These are phyloP conservation scores for Cardiospermum halicacabum DNA, from an alignment of 345 rosid species.

Conservation along the genomic window DNA sequence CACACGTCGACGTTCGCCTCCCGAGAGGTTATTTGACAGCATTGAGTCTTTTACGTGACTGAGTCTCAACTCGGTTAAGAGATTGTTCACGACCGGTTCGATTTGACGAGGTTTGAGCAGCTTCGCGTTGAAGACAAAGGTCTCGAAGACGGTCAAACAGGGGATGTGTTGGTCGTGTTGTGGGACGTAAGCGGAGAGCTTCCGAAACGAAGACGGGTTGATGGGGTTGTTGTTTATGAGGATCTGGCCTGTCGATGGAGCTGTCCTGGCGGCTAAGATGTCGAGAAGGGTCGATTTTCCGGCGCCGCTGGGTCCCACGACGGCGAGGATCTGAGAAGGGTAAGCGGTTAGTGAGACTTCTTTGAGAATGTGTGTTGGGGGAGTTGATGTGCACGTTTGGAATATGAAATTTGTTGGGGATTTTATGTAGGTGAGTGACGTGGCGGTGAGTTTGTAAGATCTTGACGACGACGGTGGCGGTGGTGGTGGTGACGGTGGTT, in stretches of 20 bases:
- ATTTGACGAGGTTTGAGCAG: conserved; percentile 44
- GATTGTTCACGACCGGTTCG: conserved; percentile 37
- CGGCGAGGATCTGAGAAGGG: conserved; percentile 83
- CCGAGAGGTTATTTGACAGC: conserved; percentile 57
- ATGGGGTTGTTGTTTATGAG: conserved; percentile 66
- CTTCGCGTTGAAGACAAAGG: conserved; percentile 65
- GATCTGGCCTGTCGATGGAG: conserved; percentile 68
- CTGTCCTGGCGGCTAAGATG: conserved; percentile 74
- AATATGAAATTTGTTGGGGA: conserved; percentile 33
- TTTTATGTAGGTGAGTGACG: conserved; percentile 62
- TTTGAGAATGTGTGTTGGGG: conserved; percentile 55
- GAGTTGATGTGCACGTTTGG: conserved; percentile 34
- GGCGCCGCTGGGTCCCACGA: conserved; percentile 96
- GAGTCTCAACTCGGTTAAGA: conserved; percentile 58
- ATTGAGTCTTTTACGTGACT: conserved; percentile 49
- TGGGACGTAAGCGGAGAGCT: conserved; percentile 83
- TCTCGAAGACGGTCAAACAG: conserved; percentile 70
- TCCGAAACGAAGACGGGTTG: conserved; percentile 75
- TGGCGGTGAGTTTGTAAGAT: conserved; percentile 57
- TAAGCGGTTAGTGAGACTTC: conserved; percentile 68
- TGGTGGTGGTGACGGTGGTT: conserved; percentile 15
- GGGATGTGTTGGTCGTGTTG: conserved; percentile 80
- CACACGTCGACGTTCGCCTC: conserved; percentile 82
- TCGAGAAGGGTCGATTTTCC: conserved; percentile 96
- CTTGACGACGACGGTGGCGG: conserved; percentile 27